Evolutionary conservation across 2,329 filamentous ascomycete species (phyloP), one percentile per base, ranked within the genome.

Genomic region (Monilinia polystroma): DNA sequence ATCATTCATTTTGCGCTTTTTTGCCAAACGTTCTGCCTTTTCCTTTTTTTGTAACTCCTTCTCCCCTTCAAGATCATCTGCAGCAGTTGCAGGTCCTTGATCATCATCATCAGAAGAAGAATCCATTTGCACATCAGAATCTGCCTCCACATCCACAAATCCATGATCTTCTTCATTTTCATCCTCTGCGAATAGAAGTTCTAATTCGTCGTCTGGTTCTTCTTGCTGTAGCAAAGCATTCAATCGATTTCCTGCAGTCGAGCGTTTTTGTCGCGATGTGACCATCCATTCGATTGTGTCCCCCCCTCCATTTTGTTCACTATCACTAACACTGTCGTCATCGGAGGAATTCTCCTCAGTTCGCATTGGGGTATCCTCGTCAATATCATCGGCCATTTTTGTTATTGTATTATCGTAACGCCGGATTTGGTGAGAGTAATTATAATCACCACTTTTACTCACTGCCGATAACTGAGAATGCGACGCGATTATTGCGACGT

Each of bases 21-120:
- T 91, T 3, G 84, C 86, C 67, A 83, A 78, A 73, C 82, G 85
- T 73, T 90, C 89, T 68, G 85, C 87, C 72, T 87, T 88, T 67
- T 90, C 92, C 72, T 90, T 86, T 70, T 86, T 89, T 78, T 95
- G 88, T 65, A 99, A 78, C 78, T 96, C 92, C 73, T 89, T 90
- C 79, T 99, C 95, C 45, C 95, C 95, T 66, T 92, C 91, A 5
- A 95, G 78, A 71, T 95, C 87, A 26, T 83, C 84, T 38, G 76
- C 77, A 65, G 78, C 79, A 49, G 80, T 78, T 67, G 89, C 82
- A 63, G 87, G 82, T 78, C 86, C 87, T 67, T 92, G 89, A 68
- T 96, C 92, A 59, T 95, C 92, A 57, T 93, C 90, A 70, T 92
- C 90, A 0, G 88, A 91, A 0, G 92, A 96, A 18, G 90, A 93